phyloP scores from a whole-genome alignment of 495 filamentous ascomycete genomes.

The Venustampulla echinocandica region DNA sequence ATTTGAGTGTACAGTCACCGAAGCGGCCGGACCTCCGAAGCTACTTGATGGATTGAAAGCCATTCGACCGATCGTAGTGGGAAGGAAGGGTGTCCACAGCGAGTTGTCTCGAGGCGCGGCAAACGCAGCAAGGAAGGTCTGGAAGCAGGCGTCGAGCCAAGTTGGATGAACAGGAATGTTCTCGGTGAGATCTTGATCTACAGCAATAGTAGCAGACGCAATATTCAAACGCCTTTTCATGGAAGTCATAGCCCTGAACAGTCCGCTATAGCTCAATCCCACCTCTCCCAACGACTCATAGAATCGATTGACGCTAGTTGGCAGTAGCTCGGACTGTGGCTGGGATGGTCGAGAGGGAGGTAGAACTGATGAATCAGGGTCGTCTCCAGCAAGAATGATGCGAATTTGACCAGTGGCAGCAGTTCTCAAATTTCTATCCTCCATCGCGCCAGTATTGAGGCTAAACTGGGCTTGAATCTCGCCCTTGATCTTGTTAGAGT shows the following conservation, averaged over 20 bases:
- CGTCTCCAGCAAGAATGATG: not conserved
- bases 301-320: not conserved
- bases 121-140: slow-evolving; percentile 33
- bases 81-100: slow-evolving; percentile 24
- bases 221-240: not conserved
- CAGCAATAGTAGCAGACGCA: not conserved
- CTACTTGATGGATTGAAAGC: slow-evolving; percentile 15
- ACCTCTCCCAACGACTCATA: not conserved
- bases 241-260: not conserved
- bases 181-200: not conserved
- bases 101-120: slow-evolving; percentile 27
- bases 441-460: not conserved
- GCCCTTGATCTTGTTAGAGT: not conserved
- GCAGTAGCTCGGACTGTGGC: too few species aligned
- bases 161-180: slow-evolving; percentile 29
- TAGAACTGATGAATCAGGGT: not conserved
- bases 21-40: not conserved
- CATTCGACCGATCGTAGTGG: slow-evolving; percentile 22
- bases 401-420: not conserved
- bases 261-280: not conserved
- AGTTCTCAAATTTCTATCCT: not conserved
- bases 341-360: not conserved
- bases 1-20: not conserved
- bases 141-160: slow-evolving; percentile 32
- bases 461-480: not conserved